Conservation (phyloP, 371 early-diverging fungal species). For the Capillidium heterosporum region DNA sequence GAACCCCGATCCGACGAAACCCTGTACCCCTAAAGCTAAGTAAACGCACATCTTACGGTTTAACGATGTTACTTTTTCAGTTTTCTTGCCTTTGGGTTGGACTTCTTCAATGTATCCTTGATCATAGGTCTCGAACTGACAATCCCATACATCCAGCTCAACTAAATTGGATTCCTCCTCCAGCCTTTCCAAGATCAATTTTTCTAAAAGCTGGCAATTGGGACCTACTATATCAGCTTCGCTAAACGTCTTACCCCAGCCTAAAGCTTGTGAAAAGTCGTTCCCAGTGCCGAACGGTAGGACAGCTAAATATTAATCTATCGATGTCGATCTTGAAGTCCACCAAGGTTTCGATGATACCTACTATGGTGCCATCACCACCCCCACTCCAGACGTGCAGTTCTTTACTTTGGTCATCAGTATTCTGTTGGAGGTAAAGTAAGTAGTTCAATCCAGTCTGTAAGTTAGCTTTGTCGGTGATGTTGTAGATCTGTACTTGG, state of each 20-base stretch:
- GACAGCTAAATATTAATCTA: neutral
- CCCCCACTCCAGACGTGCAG: constrained; percentile 4
- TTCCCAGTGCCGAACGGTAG: constrained; percentile 3
- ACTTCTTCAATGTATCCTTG: constrained; percentile 3
- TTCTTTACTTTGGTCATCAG: neutral
- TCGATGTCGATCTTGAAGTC: neutral
- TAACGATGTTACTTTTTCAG: neutral
- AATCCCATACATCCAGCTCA: neutral
- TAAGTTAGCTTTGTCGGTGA: neutral
- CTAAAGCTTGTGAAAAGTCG: constrained; percentile 2
- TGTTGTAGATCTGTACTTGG: neutral
- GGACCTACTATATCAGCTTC: neutral
- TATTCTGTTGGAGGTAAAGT: neutral
- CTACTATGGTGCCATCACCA: constrained; percentile 1
- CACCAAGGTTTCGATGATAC: neutral
- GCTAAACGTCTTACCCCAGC: neutral
- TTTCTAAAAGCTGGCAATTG: neutral
- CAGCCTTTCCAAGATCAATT: constrained; percentile 1
- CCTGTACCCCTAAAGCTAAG: constrained; percentile 1
- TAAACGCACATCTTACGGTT: neutral
- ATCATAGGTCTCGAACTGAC: neutral
- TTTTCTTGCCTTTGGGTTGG: neutral
- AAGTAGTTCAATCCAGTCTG: neutral
- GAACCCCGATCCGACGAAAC: constrained; percentile 1
- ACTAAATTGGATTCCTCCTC: neutral